phyloP scores from a whole-genome alignment of 768 basidiomycete genomes.

The Mycena indigotica region DNA sequence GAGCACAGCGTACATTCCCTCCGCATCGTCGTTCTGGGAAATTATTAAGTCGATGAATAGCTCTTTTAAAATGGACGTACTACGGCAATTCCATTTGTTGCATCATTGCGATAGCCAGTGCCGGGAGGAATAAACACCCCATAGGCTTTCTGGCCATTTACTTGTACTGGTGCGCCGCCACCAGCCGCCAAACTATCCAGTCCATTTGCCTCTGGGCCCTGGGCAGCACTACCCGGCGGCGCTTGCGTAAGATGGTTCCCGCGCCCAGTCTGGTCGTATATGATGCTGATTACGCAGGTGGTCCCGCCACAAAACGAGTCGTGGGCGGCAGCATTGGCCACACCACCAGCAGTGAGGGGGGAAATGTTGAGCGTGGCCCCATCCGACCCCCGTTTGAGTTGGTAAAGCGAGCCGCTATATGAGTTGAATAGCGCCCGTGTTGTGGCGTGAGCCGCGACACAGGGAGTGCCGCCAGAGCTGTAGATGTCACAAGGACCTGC shows the following conservation, averaged over 20 bases:
- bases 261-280: constrained; percentile 5
- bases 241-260: constrained; percentile 12
- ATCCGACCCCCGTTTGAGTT: constrained; percentile 14
- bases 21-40: constrained; percentile 9
- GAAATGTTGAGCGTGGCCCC: constrained; percentile 6
- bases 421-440: constrained; percentile 6
- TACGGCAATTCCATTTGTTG: constrained; percentile 11
- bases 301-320: constrained; percentile 3
- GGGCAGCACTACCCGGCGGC: constrained; percentile 3
- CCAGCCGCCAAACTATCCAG: constrained; percentile 13
- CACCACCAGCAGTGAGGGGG: constrained; percentile 15
- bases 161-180: constrained; percentile 11
- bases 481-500: constrained; percentile 15
- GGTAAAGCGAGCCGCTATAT: constrained; percentile 16
- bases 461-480: constrained; percentile 6
- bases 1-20: constrained; percentile 12
- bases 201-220: constrained; percentile 4
- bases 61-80: background rate
- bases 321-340: constrained; percentile 15
- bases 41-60: background rate
- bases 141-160: constrained; percentile 15
- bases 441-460: constrained; percentile 11
- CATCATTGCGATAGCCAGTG: constrained; percentile 13
- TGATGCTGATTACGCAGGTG: constrained; percentile 5
- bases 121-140: constrained; percentile 16